A percentile compares a stretch with the other conserved stretches of the same genome.
Conservation (phyloP, 495 filamentous ascomycete species). For the Aspergillus nanangensis region DNA sequence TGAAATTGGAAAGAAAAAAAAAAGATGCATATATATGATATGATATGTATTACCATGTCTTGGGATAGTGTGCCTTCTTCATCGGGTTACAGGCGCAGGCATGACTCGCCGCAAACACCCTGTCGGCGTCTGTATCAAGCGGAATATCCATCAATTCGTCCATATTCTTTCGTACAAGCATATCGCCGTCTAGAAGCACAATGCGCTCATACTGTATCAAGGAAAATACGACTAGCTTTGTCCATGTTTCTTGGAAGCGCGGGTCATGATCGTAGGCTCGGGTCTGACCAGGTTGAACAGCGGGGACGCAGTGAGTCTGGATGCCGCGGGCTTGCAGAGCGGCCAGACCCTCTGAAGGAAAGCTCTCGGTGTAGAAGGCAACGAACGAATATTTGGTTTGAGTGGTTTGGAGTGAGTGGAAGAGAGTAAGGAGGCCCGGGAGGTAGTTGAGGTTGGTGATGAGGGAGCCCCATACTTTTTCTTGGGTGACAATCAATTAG, state of each 20-base stretch:
- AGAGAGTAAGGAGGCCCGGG: slow-evolving; percentile 26
- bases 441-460: slow-evolving; percentile 28
- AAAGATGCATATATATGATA: slow-evolving; percentile 18
- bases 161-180: slow-evolving; percentile 75
- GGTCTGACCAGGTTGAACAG: slow-evolving; percentile 9
- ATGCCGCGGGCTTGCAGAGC: slow-evolving; percentile 20
- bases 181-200: slow-evolving; percentile 80
- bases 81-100: slow-evolving; percentile 83
- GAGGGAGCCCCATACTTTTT: slow-evolving; percentile 25
- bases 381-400: slow-evolving; percentile 23
- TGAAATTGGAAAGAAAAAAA: slow-evolving; percentile 11
- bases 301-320: slow-evolving; percentile 12
- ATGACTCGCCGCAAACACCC: slow-evolving; percentile 69
- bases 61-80: slow-evolving; percentile 69
- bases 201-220: slow-evolving; percentile 65
- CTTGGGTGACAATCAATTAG: not conserved
- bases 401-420: slow-evolving; percentile 19
- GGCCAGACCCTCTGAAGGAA: slow-evolving; percentile 20
- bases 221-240: slow-evolving; percentile 73
- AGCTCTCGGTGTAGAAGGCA: slow-evolving; percentile 23
- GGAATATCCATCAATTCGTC: slow-evolving; percentile 78
- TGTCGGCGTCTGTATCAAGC: slow-evolving; percentile 53
- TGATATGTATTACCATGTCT: no score
- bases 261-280: slow-evolving; percentile 47
- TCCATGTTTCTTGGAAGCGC: slow-evolving; percentile 82